phyloP scores from a whole-genome alignment of 2,329 filamentous ascomycete species.

The Pseudogymnoascus verrucosus region DNA sequence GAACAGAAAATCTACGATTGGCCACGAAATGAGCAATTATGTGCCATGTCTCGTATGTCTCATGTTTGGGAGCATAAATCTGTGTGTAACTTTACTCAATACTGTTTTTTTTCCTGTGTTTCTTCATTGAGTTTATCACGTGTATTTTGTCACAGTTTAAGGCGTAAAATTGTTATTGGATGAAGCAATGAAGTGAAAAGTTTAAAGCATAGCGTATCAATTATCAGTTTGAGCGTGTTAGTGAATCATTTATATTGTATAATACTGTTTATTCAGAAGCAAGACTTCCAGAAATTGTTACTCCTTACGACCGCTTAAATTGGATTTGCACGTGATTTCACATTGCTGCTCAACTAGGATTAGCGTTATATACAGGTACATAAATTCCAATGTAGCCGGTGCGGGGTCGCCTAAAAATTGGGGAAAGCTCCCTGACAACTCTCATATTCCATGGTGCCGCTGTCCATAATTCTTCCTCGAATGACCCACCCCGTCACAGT shows the following conservation, averaged over 20 bases:
- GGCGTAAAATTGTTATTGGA: background rate
- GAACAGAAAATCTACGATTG: background rate
- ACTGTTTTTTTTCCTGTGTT: background rate
- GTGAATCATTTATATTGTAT: background rate
- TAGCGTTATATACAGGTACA: background rate
- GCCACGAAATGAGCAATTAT: background rate
- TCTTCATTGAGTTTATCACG: background rate
- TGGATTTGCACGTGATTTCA: background rate
- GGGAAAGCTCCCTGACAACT: conserved; percentile 1
- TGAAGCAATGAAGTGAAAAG: background rate
- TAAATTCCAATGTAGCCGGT: background rate
- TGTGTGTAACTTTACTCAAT: background rate
- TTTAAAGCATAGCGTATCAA: background rate
- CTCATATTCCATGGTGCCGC: background rate
- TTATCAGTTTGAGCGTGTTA: too few relatives aligned
- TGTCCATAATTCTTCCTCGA: conserved; percentile 2
- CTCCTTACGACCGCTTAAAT: background rate
- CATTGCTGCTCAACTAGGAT: background rate
- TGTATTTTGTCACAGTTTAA: background rate
- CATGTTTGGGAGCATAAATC: background rate
- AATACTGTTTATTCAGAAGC: background rate
- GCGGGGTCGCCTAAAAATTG: conserved; percentile 3
- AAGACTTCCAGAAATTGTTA: background rate
- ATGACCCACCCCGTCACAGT: background rate
- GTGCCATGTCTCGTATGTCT: background rate